Evolutionary conservation across 2,329 filamentous ascomycete genomes (phyloP), one percentile per base, ranked within the genome.

Genomic region (Metarhizium robertsii): DNA sequence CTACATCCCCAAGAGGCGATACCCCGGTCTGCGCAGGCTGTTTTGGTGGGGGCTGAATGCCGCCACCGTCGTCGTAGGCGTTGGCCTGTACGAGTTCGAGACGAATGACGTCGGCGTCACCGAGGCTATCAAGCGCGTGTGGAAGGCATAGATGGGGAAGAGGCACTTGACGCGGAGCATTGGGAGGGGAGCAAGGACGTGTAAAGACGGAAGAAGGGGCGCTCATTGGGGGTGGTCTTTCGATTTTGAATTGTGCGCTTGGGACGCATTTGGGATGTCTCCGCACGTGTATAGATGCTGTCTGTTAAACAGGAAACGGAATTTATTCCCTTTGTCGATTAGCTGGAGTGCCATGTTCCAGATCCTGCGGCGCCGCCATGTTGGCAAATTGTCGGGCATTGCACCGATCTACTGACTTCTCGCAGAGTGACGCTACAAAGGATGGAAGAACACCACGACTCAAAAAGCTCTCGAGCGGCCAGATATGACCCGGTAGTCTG

Each of bases 41-140:
- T 79, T 85, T 69, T 83, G 81, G 71, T 97, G 91, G 91, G 76
- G 79, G 42, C 82, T 97, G 60, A 91, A 92, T 67, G 74, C 79
- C 49, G 85, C 83, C 58, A 96, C 95, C 11, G 78, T 92, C 57
- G 76, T 90, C 53, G 89, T 92, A 60, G 91, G 88, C 52, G 80
- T 96, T 61, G 92, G 92, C 56, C 80, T 97, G 67, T 99, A 99
- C 75, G 92, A 97, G 74, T 97, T 97, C 66, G 94, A 99, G 85
- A 99, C 94, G 36, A 97, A 96, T 69, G 94, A 99, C 64, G 90
- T 99, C 53, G 94, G 94, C 62, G 72, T 99, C 58, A 96, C 91
- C 8, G 92, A 95, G 79, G 87, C 86, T 36, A 79, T 96, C 62
- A 90, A 88, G 80, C 83, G 88, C 69, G 77, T 97, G 60, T 99